Evolutionary conservation across 139 green algal genomes (phyloP).

Genomic region (Microglena sp.): DNA sequence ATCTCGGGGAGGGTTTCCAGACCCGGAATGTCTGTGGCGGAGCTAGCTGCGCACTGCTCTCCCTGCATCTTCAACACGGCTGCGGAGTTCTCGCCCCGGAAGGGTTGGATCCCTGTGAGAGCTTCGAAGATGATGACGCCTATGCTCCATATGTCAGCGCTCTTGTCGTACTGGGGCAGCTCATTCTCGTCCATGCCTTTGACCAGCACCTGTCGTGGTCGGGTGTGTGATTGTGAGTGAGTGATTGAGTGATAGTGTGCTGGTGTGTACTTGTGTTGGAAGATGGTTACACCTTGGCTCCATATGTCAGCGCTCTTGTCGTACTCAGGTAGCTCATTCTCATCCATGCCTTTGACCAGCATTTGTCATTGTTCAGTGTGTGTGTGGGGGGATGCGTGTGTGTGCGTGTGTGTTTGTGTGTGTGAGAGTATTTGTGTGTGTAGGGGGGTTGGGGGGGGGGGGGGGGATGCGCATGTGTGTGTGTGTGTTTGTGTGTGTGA

Average conservation of each 20-base stretch:
- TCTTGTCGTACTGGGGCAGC: slow-evolving; percentile 47
- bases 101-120: slow-evolving; percentile 42
- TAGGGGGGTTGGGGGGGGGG: too few relatives aligned
- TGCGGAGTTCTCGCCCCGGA: slow-evolving; percentile 27
- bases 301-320: slow-evolving; percentile 50
- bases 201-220: slow-evolving; percentile 40
- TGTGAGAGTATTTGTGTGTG: too few relatives aligned
- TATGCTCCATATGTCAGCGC: slow-evolving; percentile 44
- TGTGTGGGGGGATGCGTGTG: too few relatives aligned
- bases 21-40: background rate
- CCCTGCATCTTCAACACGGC: background rate
- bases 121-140: slow-evolving; percentile 40
- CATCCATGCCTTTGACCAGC: slow-evolving; percentile 37
- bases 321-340: slow-evolving; percentile 48
- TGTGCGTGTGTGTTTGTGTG: too few relatives aligned
- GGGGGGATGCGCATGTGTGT: background rate
- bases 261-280: too few relatives aligned
- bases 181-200: slow-evolving; percentile 48
- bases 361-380: too few relatives aligned
- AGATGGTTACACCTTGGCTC: slow-evolving; percentile 33
- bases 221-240: background rate
- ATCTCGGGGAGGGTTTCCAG: too few relatives aligned
- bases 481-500: too few relatives aligned
- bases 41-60: too few relatives aligned
- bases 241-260: too few relatives aligned